Evolutionary conservation across 2,329 filamentous ascomycete genomes (phyloP).

Genomic region (Plenodomus biglobosus): DNA sequence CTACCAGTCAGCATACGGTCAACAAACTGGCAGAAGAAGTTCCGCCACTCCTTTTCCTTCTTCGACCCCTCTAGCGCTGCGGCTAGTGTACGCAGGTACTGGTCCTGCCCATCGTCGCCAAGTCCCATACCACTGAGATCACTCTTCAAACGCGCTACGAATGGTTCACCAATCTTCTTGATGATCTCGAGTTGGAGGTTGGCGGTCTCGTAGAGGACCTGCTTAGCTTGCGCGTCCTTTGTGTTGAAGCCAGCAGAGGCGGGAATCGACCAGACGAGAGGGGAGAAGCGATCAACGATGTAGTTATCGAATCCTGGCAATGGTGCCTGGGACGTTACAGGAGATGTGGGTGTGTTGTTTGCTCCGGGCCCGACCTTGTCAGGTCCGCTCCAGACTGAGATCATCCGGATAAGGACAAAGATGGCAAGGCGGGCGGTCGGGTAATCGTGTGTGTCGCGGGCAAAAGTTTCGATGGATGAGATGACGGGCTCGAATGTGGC

Average conservation of each 20-base stretch:
- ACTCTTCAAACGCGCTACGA: slow-evolving; percentile 68
- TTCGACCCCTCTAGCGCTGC: slow-evolving; percentile 38
- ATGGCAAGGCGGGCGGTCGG: slow-evolving; percentile 75
- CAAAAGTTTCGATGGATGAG: slow-evolving; percentile 79
- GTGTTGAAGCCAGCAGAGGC: slow-evolving; percentile 77
- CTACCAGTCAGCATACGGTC: slow-evolving; percentile 30
- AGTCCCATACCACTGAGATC: slow-evolving; percentile 68
- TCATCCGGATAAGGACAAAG: slow-evolving; percentile 79
- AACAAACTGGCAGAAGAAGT: slow-evolving; percentile 50
- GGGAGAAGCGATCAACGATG: slow-evolving; percentile 85
- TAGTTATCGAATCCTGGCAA: slow-evolving; percentile 90
- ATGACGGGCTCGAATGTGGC: slow-evolving; percentile 86
- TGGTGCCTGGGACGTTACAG: slow-evolving; percentile 55
- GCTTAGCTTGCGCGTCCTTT: slow-evolving; percentile 83
- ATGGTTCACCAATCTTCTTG: slow-evolving; percentile 81
- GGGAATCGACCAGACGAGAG: slow-evolving; percentile 86
- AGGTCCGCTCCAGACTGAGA: slow-evolving; percentile 84
- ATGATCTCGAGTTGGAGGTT: slow-evolving; percentile 87
- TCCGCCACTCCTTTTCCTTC: slow-evolving; percentile 49
- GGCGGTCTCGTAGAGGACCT: slow-evolving; percentile 86
- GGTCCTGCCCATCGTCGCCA: slow-evolving; percentile 63
- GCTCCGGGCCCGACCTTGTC: slow-evolving; percentile 55
- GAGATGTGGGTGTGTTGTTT: slow-evolving; percentile 38
- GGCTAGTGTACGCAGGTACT: slow-evolving; percentile 59
- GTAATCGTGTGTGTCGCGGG: slow-evolving; percentile 71